Evolutionary conservation across 2,329 filamentous ascomycete species (phyloP).

Genomic region (Zymoseptoria tritici): DNA sequence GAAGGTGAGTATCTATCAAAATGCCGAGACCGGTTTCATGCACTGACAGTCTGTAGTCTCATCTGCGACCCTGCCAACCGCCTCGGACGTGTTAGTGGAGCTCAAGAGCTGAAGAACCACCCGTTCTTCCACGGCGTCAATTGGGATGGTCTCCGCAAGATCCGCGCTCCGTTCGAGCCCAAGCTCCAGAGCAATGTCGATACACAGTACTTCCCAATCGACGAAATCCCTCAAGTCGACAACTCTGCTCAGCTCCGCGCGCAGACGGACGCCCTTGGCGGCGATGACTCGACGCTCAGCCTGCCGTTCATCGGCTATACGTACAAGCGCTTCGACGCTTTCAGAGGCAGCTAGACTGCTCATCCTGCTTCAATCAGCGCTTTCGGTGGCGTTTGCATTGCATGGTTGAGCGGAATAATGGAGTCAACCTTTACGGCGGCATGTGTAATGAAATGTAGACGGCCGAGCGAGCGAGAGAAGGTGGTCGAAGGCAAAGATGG

Average conservation of each 20-base stretch:
- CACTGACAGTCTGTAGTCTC: constrained; percentile 51
- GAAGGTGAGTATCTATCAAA: constrained; percentile 57
- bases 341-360: constrained; percentile 34
- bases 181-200: constrained; percentile 89
- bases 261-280: constrained; percentile 64
- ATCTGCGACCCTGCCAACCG: constrained; percentile 92
- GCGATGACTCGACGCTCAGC: constrained; percentile 88
- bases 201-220: constrained; percentile 96
- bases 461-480: no score
- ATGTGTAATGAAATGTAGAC: constrained; percentile 1
- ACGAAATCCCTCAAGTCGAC: constrained; percentile 96
- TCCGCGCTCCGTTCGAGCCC: constrained; percentile 92
- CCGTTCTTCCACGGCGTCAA: constrained; percentile 95
- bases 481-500: background rate
- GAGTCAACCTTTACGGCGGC: background rate
- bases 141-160: constrained; percentile 85
- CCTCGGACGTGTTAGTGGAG: constrained; percentile 72
- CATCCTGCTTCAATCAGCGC: background rate
- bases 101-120: constrained; percentile 87
- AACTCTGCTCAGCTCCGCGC: constrained; percentile 81
- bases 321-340: constrained; percentile 88
- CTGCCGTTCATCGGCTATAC: constrained; percentile 94
- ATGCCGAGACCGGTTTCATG: background rate
- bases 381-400: background rate
- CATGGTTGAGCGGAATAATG: background rate